These are phyloP conservation scores for Cyberlindnera sargentensis DNA, from an alignment of 805 yeast species.

Conservation along the genomic window DNA sequence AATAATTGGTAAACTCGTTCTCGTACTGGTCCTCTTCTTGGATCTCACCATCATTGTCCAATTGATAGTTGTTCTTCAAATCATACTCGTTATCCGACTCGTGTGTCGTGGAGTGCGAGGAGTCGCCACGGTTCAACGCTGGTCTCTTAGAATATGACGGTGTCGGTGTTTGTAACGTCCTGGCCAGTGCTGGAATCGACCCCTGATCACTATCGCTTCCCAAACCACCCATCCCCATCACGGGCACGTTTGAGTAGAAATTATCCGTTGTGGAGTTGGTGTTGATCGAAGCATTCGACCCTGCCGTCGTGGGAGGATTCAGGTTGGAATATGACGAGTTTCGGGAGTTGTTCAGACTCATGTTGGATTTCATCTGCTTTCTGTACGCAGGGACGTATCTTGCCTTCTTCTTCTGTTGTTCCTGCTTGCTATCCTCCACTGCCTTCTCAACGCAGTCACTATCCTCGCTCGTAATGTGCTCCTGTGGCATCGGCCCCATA, in stretches of 20 bases:
- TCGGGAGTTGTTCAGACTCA: slow-evolving; percentile 18
- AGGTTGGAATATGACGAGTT: slow-evolving; percentile 18
- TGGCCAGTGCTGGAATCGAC: slow-evolving; percentile 13
- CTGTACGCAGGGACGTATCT: slow-evolving; percentile 33
- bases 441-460: neutral
- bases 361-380: slow-evolving; percentile 25
- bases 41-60: slow-evolving; percentile 25
- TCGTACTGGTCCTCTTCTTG: slow-evolving; percentile 39
- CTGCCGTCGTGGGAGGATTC: slow-evolving; percentile 5
- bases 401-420: slow-evolving; percentile 5
- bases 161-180: slow-evolving; percentile 20
- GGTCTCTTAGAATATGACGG: slow-evolving; percentile 20
- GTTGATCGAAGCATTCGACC: slow-evolving; percentile 19
- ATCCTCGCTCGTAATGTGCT: slow-evolving; percentile 3
- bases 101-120: slow-evolving; percentile 9
- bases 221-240: neutral
- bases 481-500: neutral
- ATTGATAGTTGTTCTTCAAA: slow-evolving; percentile 28
- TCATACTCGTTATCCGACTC: slow-evolving; percentile 18
- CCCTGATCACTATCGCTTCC: slow-evolving; percentile 9
- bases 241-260: slow-evolving; percentile 21
- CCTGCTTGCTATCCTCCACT: neutral
- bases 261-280: slow-evolving; percentile 22
- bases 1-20: slow-evolving; percentile 40
- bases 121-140: slow-evolving; percentile 7